Percentiles rank a stretch among this genome's conserved stretches.
Conservation (phyloP, 768 basidiomycete species). For the Boletus patriciae region DNA sequence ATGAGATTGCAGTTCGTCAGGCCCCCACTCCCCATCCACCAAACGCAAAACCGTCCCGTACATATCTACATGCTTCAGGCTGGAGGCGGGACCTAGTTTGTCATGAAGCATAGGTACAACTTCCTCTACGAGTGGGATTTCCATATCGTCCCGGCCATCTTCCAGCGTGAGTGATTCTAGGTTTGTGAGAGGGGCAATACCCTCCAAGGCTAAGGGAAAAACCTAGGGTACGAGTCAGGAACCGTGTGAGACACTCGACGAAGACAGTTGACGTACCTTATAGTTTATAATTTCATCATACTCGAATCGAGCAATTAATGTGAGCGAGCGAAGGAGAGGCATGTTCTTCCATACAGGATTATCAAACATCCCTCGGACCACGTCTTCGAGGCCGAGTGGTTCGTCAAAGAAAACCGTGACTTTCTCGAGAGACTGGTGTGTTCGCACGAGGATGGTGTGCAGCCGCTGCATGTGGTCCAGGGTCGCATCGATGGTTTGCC, state of each 20-base stretch:
- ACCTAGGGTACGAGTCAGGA: neutral
- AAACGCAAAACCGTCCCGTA: neutral
- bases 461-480: neutral
- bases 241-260: too few relatives aligned
- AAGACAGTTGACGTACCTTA: too few relatives aligned
- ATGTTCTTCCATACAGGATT: neutral
- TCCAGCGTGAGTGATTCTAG: slow-evolving; percentile 6
- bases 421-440: neutral
- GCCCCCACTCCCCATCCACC: slow-evolving; percentile 3
- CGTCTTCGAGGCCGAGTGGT: neutral
- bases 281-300: too few relatives aligned
- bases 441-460: neutral
- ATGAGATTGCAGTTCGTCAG: neutral
- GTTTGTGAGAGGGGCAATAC: neutral
- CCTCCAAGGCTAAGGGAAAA: too few relatives aligned
- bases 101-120: slow-evolving; percentile 2
- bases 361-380: neutral
- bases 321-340: too few relatives aligned
- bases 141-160: too few relatives aligned
- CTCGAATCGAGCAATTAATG: too few relatives aligned
- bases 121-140: too few relatives aligned
- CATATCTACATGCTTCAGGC: neutral
- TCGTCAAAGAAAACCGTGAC: neutral
- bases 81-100: neutral
- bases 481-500: too few relatives aligned